Evolutionary conservation across 768 basidiomycete species (phyloP), one percentile per base, ranked within the genome.

Genomic region (Lactarius indigo): DNA sequence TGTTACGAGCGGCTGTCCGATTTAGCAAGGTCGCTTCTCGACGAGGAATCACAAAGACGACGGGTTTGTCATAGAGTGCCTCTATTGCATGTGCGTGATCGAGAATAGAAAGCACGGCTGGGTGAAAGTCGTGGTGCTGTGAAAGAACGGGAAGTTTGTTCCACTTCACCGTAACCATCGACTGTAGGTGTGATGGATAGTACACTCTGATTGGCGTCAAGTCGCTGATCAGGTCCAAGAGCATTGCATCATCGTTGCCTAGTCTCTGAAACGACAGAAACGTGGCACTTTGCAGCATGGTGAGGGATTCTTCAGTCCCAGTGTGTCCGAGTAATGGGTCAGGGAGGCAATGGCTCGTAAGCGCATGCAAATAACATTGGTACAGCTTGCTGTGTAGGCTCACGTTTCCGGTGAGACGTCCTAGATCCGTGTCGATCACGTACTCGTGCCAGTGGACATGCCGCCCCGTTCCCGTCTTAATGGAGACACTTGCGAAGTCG

Each of bases 341-440:
- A 10, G 75, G 73, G 12, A 79, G 70, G 47, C 76, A 76, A 54
- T 78, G 76, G 18, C 78, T 78, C 7, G 78, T 83, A 4, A 82
- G 61, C 23, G 80, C 79, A 57, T 84, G 84, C 26, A 84, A 75
- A 58, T 81, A 80, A 3, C 77, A 73, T 56, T 74, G 75, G 57
- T 75, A 81, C 6, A 83, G 73, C 37, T 69, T 70, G 61, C 72
- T 75, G 1, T 69, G 67, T 33, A 78, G 59, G 37, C 70, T 75
- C 10, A 50, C 71, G 13, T 75, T 74, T 5, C 77, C 75, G 5
- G 60, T 64, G 39, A 79, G 68, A 33, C 72, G 72, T 0, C 77
- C 75, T 3, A 79, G 63, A 23, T 73, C 70, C 6, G 64, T n/a
- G n/a, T n/a, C n/a, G n/a, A n/a, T n/a, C n/a, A n/a, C n/a, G n/a